These are phyloP conservation scores for Glycyrrhiza uralensis DNA, from an alignment of 306 rosid species.

Conservation along the genomic window DNA sequence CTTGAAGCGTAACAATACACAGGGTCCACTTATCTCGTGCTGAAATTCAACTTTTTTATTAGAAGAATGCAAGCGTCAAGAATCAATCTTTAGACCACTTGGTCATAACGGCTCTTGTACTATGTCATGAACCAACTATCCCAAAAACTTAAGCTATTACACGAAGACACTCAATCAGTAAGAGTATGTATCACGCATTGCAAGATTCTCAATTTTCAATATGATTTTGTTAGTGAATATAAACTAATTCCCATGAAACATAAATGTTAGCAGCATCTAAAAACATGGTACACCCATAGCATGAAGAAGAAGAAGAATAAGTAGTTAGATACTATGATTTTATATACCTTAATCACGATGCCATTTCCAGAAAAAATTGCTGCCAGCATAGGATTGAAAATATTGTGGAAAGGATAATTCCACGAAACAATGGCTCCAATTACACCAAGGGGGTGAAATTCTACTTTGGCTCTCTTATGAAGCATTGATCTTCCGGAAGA, in stretches of 20 bases:
- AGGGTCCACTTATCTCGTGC: no score
- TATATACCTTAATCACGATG: conserved; percentile 85
- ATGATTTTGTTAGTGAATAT: not conserved
- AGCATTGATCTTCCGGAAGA: conserved; percentile 76
- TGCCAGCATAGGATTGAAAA: conserved; percentile 89
- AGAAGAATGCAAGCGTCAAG: no score
- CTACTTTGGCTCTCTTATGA: conserved; percentile 80
- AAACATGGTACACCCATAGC: not conserved
- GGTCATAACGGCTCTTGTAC: no score
- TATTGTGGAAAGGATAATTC: conserved; percentile 96
- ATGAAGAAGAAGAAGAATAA: conserved; percentile 3
- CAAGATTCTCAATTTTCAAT: conserved; percentile 1
- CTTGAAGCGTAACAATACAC: no score
- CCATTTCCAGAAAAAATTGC: conserved; percentile 91
- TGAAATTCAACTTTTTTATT: no score
- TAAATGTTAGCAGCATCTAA: not conserved
- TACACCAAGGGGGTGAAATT: conserved; percentile 92
- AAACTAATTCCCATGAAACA: conserved; percentile 12
- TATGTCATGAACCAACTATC: no score
- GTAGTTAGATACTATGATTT: not conserved
- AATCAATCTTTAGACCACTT: no score
- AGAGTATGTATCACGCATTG: not conserved
- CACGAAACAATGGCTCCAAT: conserved; percentile 92
- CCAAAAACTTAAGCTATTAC: no score
- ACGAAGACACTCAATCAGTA: not conserved